These are phyloP conservation scores for Microcos paniculata DNA, from an alignment of 345 rosid genomes.

Conservation along the genomic window DNA sequence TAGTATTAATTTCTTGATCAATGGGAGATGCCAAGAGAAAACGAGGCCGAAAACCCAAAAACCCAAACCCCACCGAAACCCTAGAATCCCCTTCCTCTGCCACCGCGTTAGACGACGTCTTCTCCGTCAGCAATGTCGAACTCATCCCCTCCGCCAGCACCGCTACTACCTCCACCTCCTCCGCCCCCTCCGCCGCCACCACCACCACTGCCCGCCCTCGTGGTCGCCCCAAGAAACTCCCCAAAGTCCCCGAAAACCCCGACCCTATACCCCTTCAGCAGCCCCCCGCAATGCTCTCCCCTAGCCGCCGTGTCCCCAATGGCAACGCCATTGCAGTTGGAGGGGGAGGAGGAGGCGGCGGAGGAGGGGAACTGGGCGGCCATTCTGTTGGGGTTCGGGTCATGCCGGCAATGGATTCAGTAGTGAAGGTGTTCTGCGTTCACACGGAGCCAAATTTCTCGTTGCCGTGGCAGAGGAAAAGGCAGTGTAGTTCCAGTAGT, in stretches of 20 bases:
- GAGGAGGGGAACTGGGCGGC: neutral
- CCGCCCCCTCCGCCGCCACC: constrained; percentile 8
- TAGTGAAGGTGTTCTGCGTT: constrained; percentile 70
- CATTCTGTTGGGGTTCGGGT: constrained; percentile 24
- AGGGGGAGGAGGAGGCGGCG: neutral
- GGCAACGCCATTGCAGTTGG: neutral
- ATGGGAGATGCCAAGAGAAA: constrained; percentile 39
- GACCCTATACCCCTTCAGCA: constrained; percentile 14
- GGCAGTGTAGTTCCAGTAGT: constrained; percentile 65
- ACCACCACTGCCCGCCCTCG: constrained; percentile 24
- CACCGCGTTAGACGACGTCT: constrained; percentile 30
- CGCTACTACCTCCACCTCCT: constrained; percentile 10
- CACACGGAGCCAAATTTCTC: constrained; percentile 74
- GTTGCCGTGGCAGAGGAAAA: constrained; percentile 65
- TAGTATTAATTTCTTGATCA: too few species aligned
- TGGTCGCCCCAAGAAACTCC: constrained; percentile 43
- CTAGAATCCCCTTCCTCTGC: constrained; percentile 27
- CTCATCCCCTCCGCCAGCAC: constrained; percentile 20
- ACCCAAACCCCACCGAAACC: constrained; percentile 24
- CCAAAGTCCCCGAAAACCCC: constrained; percentile 28
- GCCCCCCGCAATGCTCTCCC: constrained; percentile 6
- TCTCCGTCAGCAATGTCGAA: constrained; percentile 38
- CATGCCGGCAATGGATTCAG: constrained; percentile 62
- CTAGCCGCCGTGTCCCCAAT: constrained; percentile 1
- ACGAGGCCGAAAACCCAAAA: constrained; percentile 51